Evolutionary conservation across 345 rosid species (phyloP), one percentile per base, ranked within the genome.

Genomic region (Linum usitatissimum): DNA sequence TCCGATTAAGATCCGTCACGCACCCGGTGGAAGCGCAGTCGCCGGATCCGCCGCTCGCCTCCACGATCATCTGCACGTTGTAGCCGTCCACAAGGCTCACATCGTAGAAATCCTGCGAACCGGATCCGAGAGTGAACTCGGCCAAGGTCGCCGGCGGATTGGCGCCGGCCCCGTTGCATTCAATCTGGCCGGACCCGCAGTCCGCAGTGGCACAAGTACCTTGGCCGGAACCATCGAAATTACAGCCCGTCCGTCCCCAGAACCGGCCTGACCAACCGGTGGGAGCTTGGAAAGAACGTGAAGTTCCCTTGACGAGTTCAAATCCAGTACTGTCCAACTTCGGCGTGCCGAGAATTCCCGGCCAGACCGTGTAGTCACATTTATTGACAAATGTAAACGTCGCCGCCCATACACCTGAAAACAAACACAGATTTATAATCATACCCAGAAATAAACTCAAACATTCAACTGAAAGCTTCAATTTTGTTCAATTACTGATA

Each of bases 321-420:
- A 55, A 18, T 8, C 51, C 51, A 0, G 51, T 45, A 17, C 51
- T 45, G 51, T 45, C 51, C 51, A 45, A 13, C 10, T 45, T 45
- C 4, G 51, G 51, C 51, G 15, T 45, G 51, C 79, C 82, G 0
- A 72, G 66, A 40, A 72, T 72, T 55, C 79, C 82, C 5, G 82
- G 82, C 82, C 82, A 78, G 12, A 78, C 79, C 0, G 75, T 67
- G 71, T 63, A 67, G 15, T 72, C 60, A 58, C 82, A 78, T 53
- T 66, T 59, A 77, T 78, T 78, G 19, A 75, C 75, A 17, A 78
- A 68, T 0, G 73, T 75, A 57, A 75, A 75, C n/a, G 70, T 63
- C 3, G 75, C 76, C 3, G 68, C 59, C 6, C 42, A 66, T 66
- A 60, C 71, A n/a, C 76, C 78, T 71, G 74, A 49, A 55, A 61